A percentile compares a stretch with the other conserved stretches of the same genome.
These are phyloP conservation scores for Magnaporthales sp. DNA, from an alignment of 2,329 filamentous ascomycete genomes.

Conservation along the genomic window DNA sequence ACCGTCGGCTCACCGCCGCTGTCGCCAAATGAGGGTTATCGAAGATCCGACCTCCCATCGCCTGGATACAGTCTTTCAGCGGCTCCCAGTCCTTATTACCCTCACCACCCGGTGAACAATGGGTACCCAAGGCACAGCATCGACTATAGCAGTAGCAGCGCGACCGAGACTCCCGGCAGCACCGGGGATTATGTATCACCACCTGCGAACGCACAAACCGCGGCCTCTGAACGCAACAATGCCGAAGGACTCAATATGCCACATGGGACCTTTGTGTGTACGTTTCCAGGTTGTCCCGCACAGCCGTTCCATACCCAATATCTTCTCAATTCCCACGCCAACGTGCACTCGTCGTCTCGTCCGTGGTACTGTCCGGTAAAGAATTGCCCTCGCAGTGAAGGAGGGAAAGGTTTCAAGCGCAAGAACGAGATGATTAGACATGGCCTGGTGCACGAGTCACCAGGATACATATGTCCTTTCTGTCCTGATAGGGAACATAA, in stretches of 20 bases:
- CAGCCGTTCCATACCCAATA: slow-evolving; percentile 69
- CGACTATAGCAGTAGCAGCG: slow-evolving; percentile 34
- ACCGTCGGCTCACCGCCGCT: slow-evolving; percentile 32
- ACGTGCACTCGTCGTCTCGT: slow-evolving; percentile 57
- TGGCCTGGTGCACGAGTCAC: slow-evolving; percentile 86
- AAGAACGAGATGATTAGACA: slow-evolving; percentile 69
- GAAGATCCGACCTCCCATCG: slow-evolving; percentile 35
- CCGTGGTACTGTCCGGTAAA: slow-evolving; percentile 58
- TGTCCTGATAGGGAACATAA: slow-evolving; percentile 90
- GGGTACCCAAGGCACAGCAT: slow-evolving; percentile 24
- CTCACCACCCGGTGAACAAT: slow-evolving; percentile 15
- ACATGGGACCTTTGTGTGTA: slow-evolving; percentile 48
- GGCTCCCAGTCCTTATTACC: slow-evolving; percentile 29
- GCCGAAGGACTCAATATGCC: slow-evolving; percentile 44
- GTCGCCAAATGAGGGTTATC: slow-evolving; percentile 36
- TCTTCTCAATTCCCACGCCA: slow-evolving; percentile 71
- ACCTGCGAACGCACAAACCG: slow-evolving; percentile 18
- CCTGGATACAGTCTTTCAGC: slow-evolving; percentile 30
- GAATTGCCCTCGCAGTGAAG: slow-evolving; percentile 53
- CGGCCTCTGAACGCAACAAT: slow-evolving; percentile 36
- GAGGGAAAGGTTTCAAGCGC: slow-evolving; percentile 61
- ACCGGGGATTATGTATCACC: not conserved
- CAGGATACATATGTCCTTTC: slow-evolving; percentile 93
- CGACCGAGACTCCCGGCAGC: slow-evolving; percentile 32
- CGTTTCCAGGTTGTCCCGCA: slow-evolving; percentile 55